These are phyloP conservation scores for Verticillium longisporum DNA, from an alignment of 2,329 filamentous ascomycete genomes.

Conservation along the genomic window DNA sequence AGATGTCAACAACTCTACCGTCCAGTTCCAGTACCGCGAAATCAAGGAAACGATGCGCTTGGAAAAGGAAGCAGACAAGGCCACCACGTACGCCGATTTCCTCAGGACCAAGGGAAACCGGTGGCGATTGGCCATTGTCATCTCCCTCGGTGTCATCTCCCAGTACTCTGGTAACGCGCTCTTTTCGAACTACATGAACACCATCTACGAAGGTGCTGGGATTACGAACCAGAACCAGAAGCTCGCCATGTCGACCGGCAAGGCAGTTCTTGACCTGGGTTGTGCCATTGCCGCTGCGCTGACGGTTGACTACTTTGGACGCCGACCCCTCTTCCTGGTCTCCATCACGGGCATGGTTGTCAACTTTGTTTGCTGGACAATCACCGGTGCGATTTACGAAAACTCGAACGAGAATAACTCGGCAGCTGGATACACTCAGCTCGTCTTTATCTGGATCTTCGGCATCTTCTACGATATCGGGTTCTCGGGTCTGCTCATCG, in stretches of 20 bases:
- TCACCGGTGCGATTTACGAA: conserved; percentile 45
- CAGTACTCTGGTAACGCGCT: conserved; percentile 64
- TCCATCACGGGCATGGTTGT: conserved; percentile 41
- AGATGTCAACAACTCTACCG: conserved; percentile 48
- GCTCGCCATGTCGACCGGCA: conserved; percentile 47
- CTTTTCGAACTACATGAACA: conserved; percentile 60
- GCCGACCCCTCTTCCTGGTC: conserved; percentile 45
- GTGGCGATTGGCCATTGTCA: conserved; percentile 53
- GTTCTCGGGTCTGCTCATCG: conserved; percentile 50
- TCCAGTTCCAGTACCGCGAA: conserved; percentile 60
- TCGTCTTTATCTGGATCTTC: conserved; percentile 54
- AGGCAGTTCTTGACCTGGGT: conserved; percentile 52
- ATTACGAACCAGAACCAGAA: conserved; percentile 51
- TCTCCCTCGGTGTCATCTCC: conserved; percentile 59
- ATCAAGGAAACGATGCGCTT: conserved; percentile 57
- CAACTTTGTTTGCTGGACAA: conserved; percentile 43
- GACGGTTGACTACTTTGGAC: conserved; percentile 42
- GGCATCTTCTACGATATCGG: conserved; percentile 54
- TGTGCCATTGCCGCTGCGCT: conserved; percentile 48
- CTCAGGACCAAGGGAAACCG: conserved; percentile 57
- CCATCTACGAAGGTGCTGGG: conserved; percentile 54
- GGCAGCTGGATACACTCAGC: conserved; percentile 43
- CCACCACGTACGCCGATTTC: conserved; percentile 55
- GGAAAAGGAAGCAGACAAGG: conserved; percentile 42
- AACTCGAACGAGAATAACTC: conserved; percentile 33